These are phyloP conservation scores for Trichosporon sp. DNA, from an alignment of 1,284 basidiomycete species.

Conservation along the genomic window DNA sequence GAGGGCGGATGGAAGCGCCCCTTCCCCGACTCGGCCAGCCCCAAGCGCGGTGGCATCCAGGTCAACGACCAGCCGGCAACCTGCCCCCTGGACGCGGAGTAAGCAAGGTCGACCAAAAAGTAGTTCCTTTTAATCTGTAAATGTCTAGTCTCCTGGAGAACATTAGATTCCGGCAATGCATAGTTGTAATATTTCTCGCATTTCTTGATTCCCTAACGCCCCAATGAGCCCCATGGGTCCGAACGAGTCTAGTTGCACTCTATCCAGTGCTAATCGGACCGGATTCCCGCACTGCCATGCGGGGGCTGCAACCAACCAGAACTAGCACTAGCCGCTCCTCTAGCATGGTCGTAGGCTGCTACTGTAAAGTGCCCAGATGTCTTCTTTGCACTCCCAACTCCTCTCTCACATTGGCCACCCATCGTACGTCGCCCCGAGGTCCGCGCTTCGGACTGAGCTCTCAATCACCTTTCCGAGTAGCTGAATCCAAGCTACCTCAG, in stretches of 20 bases:
- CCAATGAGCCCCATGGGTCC: too few species aligned
- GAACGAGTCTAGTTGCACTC: background rate
- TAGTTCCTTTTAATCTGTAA: background rate
- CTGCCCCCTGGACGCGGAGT: constrained; percentile 50
- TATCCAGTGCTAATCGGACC: background rate
- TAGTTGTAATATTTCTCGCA: constrained; percentile 1
- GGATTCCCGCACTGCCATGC: too few species aligned
- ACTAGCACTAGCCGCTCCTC: too few species aligned
- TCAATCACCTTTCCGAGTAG: too few species aligned
- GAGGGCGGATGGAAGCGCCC: constrained; percentile 51
- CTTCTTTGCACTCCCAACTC: too few species aligned
- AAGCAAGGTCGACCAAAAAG: constrained; percentile 5
- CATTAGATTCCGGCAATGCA: background rate
- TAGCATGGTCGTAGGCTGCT: too few species aligned
- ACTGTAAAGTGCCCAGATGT: too few species aligned
- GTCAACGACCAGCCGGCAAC: constrained; percentile 42
- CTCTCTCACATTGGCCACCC: too few species aligned
- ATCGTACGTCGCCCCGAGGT: too few species aligned
- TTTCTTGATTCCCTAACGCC: background rate
- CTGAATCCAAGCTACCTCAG: too few species aligned
- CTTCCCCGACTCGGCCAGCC: constrained; percentile 44
- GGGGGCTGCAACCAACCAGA: too few species aligned
- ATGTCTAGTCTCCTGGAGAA: background rate
- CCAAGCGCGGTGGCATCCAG: constrained; percentile 47
- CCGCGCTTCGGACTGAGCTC: too few species aligned